Base-by-base conservation (phyloP, 139 green algal species). In the Micractinium sp. region DNA sequence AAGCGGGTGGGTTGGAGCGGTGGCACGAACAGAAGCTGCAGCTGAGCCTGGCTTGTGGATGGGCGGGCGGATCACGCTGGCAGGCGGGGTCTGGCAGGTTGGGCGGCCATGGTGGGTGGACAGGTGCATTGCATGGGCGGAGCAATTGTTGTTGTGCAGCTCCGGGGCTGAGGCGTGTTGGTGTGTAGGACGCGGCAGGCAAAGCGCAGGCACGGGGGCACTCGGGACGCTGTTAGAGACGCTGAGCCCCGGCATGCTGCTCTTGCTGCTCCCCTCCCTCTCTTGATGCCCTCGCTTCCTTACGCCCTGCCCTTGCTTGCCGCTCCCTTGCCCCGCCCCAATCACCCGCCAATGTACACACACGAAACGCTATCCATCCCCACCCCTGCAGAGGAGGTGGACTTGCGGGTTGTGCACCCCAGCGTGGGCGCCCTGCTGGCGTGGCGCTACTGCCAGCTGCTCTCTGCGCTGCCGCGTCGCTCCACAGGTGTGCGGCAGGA, bases 371-470 rank as follows among this genome's bases (percentile, higher is more conserved):
- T 35, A 41, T 25, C 76, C 15, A 33, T 36, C 47, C 47, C 47
- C 7, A 56, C 47, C 47, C 47, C 47, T 56, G 47, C 47, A 56
- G 47, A 56, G 47, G 47, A 66, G 12, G 73, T 88, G 0, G 81
- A 81, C 33, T 36, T 85, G 35, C n/a, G 38, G 41, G 71, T 81
- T 12, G 89, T 95, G 33, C 96, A 98, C 86, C 85, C 92, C 39
- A 94, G 80, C 56, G 36, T 95, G 13, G 90, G 38, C 19, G 94
- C 96, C 29, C 53, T 95, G 90, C 79, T 95, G 36, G 86, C 89
- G 29, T 98, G 96, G 96, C 94, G 94, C 2, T 95, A 94, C 71
- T 89, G 90, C 41, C 96, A 98, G 92, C 92, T 98, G 90, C 92
- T 98, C 69, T 94, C 90, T 16, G 94, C 90, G 47, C 74, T 98